These are phyloP conservation scores for Penicillium salamii DNA, from an alignment of 495 filamentous ascomycete genomes.

Conservation along the genomic window DNA sequence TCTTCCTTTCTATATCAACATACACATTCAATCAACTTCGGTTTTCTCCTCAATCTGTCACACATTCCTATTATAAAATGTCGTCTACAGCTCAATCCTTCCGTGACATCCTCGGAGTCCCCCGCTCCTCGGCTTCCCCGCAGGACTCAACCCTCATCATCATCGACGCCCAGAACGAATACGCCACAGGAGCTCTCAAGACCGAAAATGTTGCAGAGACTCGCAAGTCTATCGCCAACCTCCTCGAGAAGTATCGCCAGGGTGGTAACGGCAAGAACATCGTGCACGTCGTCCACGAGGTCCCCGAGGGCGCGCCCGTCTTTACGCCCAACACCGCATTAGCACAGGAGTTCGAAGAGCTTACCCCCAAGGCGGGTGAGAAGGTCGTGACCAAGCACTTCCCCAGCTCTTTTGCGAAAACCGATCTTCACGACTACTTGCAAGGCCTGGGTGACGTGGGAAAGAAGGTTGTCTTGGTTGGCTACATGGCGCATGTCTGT, in stretches of 20 bases:
- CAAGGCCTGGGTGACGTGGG: slow-evolving; percentile 27
- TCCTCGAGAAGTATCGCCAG: slow-evolving; percentile 52
- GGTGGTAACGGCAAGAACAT: slow-evolving; percentile 40
- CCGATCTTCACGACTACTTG: slow-evolving; percentile 41
- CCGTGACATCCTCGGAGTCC: slow-evolving; percentile 46
- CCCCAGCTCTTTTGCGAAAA: slow-evolving; percentile 48
- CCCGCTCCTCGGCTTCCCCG: slow-evolving; percentile 46
- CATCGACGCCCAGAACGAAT: slow-evolving; percentile 65
- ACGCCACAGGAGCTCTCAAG: slow-evolving; percentile 50
- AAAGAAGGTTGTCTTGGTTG: slow-evolving; percentile 34
- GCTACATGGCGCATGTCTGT: not conserved
- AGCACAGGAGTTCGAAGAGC: slow-evolving; percentile 51
- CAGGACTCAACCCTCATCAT: slow-evolving; percentile 57
- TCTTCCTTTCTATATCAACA: not conserved
- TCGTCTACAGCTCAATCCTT: slow-evolving; percentile 39
- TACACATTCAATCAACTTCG: not conserved
- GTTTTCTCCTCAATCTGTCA: not conserved
- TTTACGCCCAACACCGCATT: slow-evolving; percentile 55
- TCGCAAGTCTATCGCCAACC: slow-evolving; percentile 43
- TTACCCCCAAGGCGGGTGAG: slow-evolving; percentile 44
- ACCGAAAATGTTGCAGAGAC: slow-evolving; percentile 44
- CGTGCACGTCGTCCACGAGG: slow-evolving; percentile 56
- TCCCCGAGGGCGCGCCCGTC: slow-evolving; percentile 55
- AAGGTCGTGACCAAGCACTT: slow-evolving; percentile 46
- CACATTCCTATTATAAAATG: not conserved